Evolutionary conservation across 78 protist species (phyloP).

Genomic region (Dictyostelium firmibasis): DNA sequence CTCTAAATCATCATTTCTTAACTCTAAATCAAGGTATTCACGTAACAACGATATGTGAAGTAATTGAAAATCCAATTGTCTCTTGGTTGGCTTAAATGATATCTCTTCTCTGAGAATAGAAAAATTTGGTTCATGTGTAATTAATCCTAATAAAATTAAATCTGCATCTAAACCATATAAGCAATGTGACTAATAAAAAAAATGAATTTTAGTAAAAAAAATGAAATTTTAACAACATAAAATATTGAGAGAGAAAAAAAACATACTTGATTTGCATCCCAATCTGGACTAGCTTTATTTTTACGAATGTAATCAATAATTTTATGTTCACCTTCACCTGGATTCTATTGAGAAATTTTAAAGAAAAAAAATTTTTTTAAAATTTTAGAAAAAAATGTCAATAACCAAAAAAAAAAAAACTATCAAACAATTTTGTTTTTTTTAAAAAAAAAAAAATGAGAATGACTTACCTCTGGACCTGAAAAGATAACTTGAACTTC

Average conservation of each 20-base stretch:
- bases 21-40: conserved; percentile 84
- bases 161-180: conserved; percentile 98
- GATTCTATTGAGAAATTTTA: conserved; percentile 46
- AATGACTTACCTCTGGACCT: conserved; percentile 73
- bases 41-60: conserved; percentile 76
- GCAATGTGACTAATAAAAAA: conserved; percentile 59
- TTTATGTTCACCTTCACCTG: conserved; percentile 99
- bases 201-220: neutral
- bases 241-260: neutral
- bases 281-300: conserved; percentile 85
- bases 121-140: conserved; percentile 99
- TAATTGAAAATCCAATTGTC: conserved; percentile 57
- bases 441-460: neutral
- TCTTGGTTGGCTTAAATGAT: conserved; percentile 40
- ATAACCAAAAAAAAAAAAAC: too few relatives aligned
- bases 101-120: conserved; percentile 93
- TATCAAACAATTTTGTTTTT: too few relatives aligned
- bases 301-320: conserved; percentile 97
- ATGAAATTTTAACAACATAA: neutral
- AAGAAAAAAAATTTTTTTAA: neutral
- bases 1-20: conserved; percentile 48
- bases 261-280: conserved; percentile 90
- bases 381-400: neutral
- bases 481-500: conserved; percentile 80
- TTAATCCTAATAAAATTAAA: conserved; percentile 97